Evolutionary conservation across 2,329 filamentous ascomycete species (phyloP).

Genomic region (Amylocarpus encephaloides): DNA sequence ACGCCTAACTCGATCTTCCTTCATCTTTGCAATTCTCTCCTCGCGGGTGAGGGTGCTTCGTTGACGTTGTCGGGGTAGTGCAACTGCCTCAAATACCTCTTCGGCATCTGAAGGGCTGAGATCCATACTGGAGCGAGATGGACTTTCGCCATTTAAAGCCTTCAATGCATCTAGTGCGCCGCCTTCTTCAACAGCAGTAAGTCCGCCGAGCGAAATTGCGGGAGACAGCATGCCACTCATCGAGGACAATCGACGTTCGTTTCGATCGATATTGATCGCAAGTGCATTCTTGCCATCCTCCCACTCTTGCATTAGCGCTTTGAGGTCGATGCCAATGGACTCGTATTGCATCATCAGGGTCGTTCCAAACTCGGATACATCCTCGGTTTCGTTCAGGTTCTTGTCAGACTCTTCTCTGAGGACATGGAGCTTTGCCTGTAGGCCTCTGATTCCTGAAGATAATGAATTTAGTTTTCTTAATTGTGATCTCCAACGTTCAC

Average conservation of each 20-base stretch:
- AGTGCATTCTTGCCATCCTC: conserved; percentile 80
- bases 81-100: conserved; percentile 88
- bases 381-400: conserved; percentile 65
- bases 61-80: conserved; percentile 63
- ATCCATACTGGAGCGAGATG: conserved; percentile 44
- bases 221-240: conserved; percentile 52
- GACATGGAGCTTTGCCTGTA: conserved; percentile 92
- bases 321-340: conserved; percentile 82
- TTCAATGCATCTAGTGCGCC: conserved; percentile 65
- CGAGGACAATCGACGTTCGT: conserved; percentile 63
- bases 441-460: conserved; percentile 80
- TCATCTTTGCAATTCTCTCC: conserved; percentile 80
- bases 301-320: conserved; percentile 76
- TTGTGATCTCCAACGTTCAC: conserved; percentile 79
- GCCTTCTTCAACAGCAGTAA: conserved; percentile 55
- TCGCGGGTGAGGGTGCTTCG: conserved; percentile 71
- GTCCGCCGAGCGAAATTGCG: conserved; percentile 58
- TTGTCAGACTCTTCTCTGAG: conserved; percentile 83
- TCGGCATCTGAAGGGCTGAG: conserved; percentile 55
- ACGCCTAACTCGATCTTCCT: conserved; percentile 75
- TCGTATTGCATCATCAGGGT: conserved; percentile 87
- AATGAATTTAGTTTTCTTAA: conserved; percentile 82
- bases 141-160: conserved; percentile 67
- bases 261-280: conserved; percentile 72
- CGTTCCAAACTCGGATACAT: conserved; percentile 69